phyloP scores from a whole-genome alignment of 2,329 filamentous ascomycete species.

The Scedosporium boydii region DNA sequence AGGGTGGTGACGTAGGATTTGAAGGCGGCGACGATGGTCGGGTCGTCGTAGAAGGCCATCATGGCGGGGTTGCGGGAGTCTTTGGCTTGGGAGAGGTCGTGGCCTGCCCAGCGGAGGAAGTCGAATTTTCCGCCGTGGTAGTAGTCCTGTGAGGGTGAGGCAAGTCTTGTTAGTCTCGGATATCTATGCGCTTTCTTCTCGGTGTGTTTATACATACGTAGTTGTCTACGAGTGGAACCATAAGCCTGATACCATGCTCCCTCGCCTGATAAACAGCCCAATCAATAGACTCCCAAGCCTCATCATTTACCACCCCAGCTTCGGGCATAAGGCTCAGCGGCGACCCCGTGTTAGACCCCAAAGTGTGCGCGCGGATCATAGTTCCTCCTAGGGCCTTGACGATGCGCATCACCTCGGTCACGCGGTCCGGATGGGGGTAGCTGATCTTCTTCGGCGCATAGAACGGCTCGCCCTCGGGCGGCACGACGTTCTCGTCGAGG shows the following conservation, averaged over 20 bases:
- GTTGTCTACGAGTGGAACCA: slow-evolving; percentile 36
- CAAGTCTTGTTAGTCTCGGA: neutral
- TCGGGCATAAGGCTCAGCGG: slow-evolving; percentile 34
- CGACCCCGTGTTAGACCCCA: slow-evolving; percentile 36
- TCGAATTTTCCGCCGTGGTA: slow-evolving; percentile 40
- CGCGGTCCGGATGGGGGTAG: slow-evolving; percentile 35
- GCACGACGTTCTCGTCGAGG: slow-evolving; percentile 38
- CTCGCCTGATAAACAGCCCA: slow-evolving; percentile 37
- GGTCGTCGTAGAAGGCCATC: slow-evolving; percentile 36
- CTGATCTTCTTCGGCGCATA: slow-evolving; percentile 31
- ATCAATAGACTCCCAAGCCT: slow-evolving; percentile 34
- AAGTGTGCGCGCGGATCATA: slow-evolving; percentile 33
- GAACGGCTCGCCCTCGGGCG: slow-evolving; percentile 31
- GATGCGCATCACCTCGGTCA: slow-evolving; percentile 34
- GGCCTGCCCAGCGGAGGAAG: slow-evolving; percentile 35
- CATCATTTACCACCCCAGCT: slow-evolving; percentile 27
- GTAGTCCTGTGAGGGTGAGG: slow-evolving; percentile 24
- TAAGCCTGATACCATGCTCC: slow-evolving; percentile 30
- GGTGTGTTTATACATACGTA: slow-evolving; percentile 25
- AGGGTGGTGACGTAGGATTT: slow-evolving; percentile 34
- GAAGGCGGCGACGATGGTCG: slow-evolving; percentile 30
- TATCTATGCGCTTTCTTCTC: too few species aligned
- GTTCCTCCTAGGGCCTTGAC: slow-evolving; percentile 33
- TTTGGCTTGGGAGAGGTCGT: slow-evolving; percentile 12
- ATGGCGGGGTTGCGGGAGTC: slow-evolving; percentile 27